Evolutionary conservation across 305 asterid species (phyloP), one percentile per base, ranked within the genome.

Genomic region (Fraxinus latifolia): DNA sequence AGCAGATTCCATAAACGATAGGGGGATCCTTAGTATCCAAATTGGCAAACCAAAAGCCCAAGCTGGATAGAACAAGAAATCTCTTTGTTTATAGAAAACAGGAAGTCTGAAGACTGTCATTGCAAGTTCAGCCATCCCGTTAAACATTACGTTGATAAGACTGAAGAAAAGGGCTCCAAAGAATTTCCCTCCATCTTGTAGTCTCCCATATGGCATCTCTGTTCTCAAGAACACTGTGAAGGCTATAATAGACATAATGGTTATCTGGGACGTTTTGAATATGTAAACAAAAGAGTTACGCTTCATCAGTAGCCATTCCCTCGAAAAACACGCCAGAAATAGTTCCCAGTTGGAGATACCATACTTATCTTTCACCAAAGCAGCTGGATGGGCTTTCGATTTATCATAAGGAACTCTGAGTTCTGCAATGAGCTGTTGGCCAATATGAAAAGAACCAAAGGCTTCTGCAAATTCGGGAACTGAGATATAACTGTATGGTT

Each of bases 21-120:
- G 1, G 2, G 93, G 93, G 33, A 90, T 79, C 39, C 87, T 84
- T 33, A 88, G 75, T 29, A 89, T 70, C 91, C 89, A 89, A 82
- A 87, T 87, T 0, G 94, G 92, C 80, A 90, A 80, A 31, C 84
- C 85, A 80, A 85, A 90, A 11, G 92, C 90, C 94, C 94, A 90
- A 4, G 94, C 87, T 2, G 94, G 92, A 83, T 86, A 89, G 77
- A 90, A 87, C 74, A 85, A 79, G 77, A 77, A 82, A 79, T 90
- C 91, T 60, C 94, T 85, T 34, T 90, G 94, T 77, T 89, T 90
- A 79, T 73, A 89, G 77, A 90, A 90, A 5, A 88, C 90, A 1
- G 92, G 94, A 8, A 90, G 86, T 81, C 88, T 85, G 14, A 77
- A 74, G 12, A 89, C 87, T 4, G 90, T 90, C 88, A 90, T 75